Evolutionary conservation across 2,329 filamentous ascomycete species (phyloP), one percentile per base, ranked within the genome.

Genomic region (Rhynchosporium graminicola): DNA sequence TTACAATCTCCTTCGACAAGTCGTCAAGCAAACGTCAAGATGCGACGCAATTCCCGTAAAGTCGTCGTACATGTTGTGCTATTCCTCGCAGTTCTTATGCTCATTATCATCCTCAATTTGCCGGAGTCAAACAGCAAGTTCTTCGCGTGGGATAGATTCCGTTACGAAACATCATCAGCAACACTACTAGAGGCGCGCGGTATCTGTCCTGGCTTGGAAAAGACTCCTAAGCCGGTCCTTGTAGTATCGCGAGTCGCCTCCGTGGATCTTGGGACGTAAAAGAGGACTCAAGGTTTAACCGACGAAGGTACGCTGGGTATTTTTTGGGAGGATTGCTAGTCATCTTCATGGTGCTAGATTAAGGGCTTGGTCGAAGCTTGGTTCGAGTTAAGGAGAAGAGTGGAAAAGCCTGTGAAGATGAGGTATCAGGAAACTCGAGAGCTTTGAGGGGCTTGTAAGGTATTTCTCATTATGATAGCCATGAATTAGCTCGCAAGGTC

Each of bases 121-220:
- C 72, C 76, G 1, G 65, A 70, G 28, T 65, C 73, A 26, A 64
- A 66, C 29, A 68, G 69, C 59, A 75, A 74, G 59, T 66, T 70
- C 26, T 80, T 78, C 64, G 71, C 74, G 62, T 82, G 80, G 80
- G 75, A 71, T 29, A 75, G 72, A 70, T 82, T 55, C 75, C 74
- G n/a, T 51, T 82, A 82, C 68, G 65, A 72, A 67, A 75, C 77
- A 3, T 71, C 70, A 9, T 69, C 76, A n/a, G 55, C 70, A n/a
- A 68, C 66, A 4, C 67, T 77, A n/a, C 74, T 75, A 3, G 67
- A 72, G 33, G 59, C 75, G 50, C 74, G 74, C 46, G 80, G 80
- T 33, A 66, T 73, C 58, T 82, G 80, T 68, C 78, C 78, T 1
- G 76, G 77, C 0, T 71, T 82, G 3, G 62, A 70, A 36, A 63